Percentiles rank a stretch among this genome's conserved stretches.
These are phyloP conservation scores for Cryphonectria parasitica DNA, from an alignment of 2,329 filamentous ascomycete genomes.

Conservation along the genomic window DNA sequence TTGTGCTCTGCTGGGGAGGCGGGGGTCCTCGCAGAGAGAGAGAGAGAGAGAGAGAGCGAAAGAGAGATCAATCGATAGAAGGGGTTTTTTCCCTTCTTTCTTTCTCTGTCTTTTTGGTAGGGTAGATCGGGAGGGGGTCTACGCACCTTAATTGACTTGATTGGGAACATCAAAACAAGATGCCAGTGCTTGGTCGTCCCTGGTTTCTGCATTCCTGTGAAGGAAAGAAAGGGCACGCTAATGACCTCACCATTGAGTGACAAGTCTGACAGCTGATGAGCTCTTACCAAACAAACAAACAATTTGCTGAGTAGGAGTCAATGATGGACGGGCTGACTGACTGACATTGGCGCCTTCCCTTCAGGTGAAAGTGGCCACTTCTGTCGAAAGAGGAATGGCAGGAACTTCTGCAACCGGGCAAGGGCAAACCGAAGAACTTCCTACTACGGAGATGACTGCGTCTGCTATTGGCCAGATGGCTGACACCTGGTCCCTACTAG, in stretches of 20 bases:
- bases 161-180: slow-evolving; percentile 2
- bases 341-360: neutral
- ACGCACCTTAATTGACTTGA: neutral
- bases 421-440: slow-evolving; percentile 13
- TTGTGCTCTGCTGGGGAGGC: neutral
- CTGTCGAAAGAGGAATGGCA: slow-evolving; percentile 8
- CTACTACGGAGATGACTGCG: slow-evolving; percentile 15
- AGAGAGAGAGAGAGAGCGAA: neutral
- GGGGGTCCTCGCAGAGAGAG: no score
- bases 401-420: slow-evolving; percentile 8
- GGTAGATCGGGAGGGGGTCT: neutral
- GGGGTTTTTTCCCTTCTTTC: no score
- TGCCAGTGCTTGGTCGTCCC: neutral
- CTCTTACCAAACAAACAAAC: neutral
- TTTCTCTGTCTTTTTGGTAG: no score
- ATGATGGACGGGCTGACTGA: neutral
- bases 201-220: slow-evolving; percentile 9
- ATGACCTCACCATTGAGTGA: slow-evolving; percentile 12
- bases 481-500: slow-evolving; percentile 15
- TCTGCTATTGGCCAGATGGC: slow-evolving; percentile 3
- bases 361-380: neutral
- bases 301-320: neutral
- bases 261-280: slow-evolving; percentile 4
- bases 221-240: neutral
- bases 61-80: neutral